These are phyloP conservation scores for Salicornia ramosissima DNA, from an alignment of 148 eudicot genomes.

Conservation along the genomic window DNA sequence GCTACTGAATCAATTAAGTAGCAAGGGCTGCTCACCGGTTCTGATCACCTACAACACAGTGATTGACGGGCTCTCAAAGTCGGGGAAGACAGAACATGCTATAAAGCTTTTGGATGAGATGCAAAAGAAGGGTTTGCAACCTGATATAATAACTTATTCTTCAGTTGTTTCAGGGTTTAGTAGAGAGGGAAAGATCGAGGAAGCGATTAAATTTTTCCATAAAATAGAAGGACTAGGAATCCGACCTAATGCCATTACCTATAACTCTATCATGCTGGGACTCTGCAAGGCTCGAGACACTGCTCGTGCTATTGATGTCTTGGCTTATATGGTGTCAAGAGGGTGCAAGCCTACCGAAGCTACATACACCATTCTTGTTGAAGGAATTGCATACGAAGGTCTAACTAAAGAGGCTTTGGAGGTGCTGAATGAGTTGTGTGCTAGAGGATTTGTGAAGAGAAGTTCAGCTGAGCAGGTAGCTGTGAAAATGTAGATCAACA, in stretches of 20 bases:
- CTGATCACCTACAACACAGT: conserved; percentile 63
- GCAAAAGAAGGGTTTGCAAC: conserved; percentile 48
- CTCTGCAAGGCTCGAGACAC: conserved; percentile 57
- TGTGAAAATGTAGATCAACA: conserved; percentile 31
- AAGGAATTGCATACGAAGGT: conserved; percentile 59
- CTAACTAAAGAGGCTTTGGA: conserved; percentile 46
- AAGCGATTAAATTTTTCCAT: conserved; percentile 42
- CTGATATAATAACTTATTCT: conserved; percentile 50
- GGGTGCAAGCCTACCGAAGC: conserved; percentile 56
- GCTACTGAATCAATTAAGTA: conserved; percentile 51
- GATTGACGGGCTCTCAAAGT: conserved; percentile 54
- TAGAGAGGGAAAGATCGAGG: conserved; percentile 57
- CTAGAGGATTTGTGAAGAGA: conserved; percentile 48
- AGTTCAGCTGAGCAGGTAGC: conserved; percentile 51
- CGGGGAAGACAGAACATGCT: conserved; percentile 44
- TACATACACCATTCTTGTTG: conserved; percentile 48
- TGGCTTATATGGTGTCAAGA: conserved; percentile 49
- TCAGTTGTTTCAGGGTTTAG: conserved; percentile 48
- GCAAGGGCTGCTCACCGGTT: conserved; percentile 56
- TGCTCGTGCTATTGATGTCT: conserved; percentile 50
- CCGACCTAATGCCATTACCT: conserved; percentile 46
- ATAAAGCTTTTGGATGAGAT: conserved; percentile 46
- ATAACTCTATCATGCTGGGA: conserved; percentile 53
- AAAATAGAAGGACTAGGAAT: conserved; percentile 47
- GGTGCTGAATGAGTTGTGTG: conserved; percentile 42